Evolutionary conservation across 2,329 filamentous ascomycete genomes (phyloP), one percentile per base, ranked within the genome.

Genomic region (Beauveria sp.): DNA sequence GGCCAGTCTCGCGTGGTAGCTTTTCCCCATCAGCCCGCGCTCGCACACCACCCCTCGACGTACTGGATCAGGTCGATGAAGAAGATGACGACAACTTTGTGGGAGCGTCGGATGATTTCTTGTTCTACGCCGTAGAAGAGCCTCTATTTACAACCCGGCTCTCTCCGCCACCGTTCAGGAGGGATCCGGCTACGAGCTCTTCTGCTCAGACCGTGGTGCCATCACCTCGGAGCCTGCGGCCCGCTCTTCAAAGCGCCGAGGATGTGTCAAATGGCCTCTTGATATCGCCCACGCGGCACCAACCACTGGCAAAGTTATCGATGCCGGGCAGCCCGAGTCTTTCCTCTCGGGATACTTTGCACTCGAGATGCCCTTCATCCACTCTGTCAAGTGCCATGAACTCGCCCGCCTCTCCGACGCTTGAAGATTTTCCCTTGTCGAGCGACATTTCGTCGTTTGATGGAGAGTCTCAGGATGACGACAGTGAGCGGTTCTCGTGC

Each of bases 41-140:
- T 56, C 5, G 59, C 49, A 24, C 51, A 59, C 38, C 45, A 7
- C n/a, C 30, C 2, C 24, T 53, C 62, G 34, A 49, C 20, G 30
- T 40, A 12, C 18, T 59, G 24, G 61, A 60, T 18, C 55, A 52
- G 20, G 50, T 60, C 16, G 58, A 56, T 34, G 59, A 61, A 18
- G 59, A 61, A 40, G 59, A 61, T 14, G 58, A 53, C 40, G 58
- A 58, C 16, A n/a, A 57, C 46, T 47, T 52, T 53, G 26, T 53
- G 3, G 40, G n/a, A 9, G 12, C 40, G 5, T 10, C 3, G 7
- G 20, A 34, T 24, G 46, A 18, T 38, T 18, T 30, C 5, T 24
- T 24, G 9, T 20, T 6, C 6, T 18, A 18, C 5, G 9, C 22
- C 8, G 34, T 14, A 8, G 60, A 60, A 26, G 58, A 60, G 28